phyloP scores from a whole-genome alignment of 2,329 filamentous ascomycete genomes.

The Lithohypha guttulata region DNA sequence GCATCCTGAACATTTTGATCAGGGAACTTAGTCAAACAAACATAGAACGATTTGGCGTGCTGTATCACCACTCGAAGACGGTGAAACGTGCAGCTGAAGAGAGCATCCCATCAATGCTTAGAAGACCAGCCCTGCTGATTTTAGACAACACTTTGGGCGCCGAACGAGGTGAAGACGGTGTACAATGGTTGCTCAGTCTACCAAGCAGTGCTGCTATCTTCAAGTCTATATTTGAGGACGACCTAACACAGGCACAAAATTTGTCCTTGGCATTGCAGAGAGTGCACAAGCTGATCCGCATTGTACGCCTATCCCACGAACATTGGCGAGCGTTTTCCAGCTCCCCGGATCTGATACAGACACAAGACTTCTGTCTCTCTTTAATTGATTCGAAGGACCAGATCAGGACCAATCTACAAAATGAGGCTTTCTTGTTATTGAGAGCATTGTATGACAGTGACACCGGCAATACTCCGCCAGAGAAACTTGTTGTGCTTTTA shows the following conservation, averaged over 20 bases:
- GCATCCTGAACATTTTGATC: conserved; percentile 17
- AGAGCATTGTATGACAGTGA: conserved; percentile 12
- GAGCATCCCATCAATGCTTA: conserved; percentile 14
- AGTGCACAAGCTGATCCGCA: conserved; percentile 14
- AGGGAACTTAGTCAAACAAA: conserved; percentile 36
- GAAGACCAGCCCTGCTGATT: conserved; percentile 14
- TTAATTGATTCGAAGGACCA: background rate
- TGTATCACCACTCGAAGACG: conserved; percentile 62
- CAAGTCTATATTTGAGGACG: conserved; percentile 10
- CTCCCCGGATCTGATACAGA: background rate
- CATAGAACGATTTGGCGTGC: conserved; percentile 58
- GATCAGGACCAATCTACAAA: background rate
- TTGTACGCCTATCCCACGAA: background rate
- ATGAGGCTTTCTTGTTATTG: conserved; percentile 1
- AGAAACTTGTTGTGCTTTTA: conserved; percentile 12
- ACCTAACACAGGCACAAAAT: background rate
- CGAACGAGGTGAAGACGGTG: conserved; percentile 13
- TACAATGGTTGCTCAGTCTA: conserved; percentile 16
- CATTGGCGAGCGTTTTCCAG: conserved; percentile 6
- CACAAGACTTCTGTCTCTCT: conserved; percentile 1
- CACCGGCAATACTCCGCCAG: conserved; percentile 9
- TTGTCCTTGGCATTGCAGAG: conserved; percentile 9
- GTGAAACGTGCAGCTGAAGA: conserved; percentile 10
- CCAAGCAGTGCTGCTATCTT: conserved; percentile 14
- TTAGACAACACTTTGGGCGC: conserved; percentile 12